A percentile compares a stretch with the other conserved stretches of the same genome.
phyloP scores from a whole-genome alignment of 208 protist species.

The Acanthamoeba castellanii region DNA sequence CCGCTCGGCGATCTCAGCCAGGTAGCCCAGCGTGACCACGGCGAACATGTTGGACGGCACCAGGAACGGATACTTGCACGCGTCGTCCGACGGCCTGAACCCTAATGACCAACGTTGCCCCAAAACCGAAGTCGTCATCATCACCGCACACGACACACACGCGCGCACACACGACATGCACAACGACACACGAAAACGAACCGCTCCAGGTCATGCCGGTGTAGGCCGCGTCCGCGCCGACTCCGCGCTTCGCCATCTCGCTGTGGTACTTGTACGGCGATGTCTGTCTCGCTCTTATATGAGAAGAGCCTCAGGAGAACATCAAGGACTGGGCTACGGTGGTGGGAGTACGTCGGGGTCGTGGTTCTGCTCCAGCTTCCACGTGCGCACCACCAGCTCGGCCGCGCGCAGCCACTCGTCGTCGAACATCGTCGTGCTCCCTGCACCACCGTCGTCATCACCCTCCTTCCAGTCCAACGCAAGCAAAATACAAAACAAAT shows the following conservation, averaged over 20 bases:
- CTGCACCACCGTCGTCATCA: not conserved
- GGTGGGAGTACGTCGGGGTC: slow-evolving; percentile 13
- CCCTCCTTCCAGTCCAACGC: too few relatives aligned
- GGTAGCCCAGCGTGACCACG: slow-evolving; percentile 63
- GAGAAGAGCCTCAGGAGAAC: too few relatives aligned
- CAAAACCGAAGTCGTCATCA: not conserved
- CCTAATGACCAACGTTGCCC: not conserved
- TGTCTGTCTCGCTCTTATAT: not conserved
- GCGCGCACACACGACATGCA: not conserved
- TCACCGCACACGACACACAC: too few relatives aligned
- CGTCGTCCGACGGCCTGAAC: slow-evolving; percentile 83
- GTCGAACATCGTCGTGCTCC: slow-evolving; percentile 10
- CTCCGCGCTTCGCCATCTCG: not conserved
- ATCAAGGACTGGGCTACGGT: too few relatives aligned
- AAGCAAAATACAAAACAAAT: too few relatives aligned
- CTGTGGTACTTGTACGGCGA: slow-evolving; percentile 11
- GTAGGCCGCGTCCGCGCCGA: slow-evolving; percentile 11
- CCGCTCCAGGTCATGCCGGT: slow-evolving; percentile 75
- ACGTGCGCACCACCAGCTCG: slow-evolving; percentile 52
- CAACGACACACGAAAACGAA: not conserved
- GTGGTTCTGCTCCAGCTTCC: slow-evolving; percentile 47
- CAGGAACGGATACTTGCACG: slow-evolving; percentile 73
- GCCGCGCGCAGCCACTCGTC: slow-evolving; percentile 46
- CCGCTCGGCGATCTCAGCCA: slow-evolving; percentile 52
- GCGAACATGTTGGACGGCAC: slow-evolving; percentile 83